Conservation (phyloP, 148 eudicot species). For the Chenopodium quinoa region DNA sequence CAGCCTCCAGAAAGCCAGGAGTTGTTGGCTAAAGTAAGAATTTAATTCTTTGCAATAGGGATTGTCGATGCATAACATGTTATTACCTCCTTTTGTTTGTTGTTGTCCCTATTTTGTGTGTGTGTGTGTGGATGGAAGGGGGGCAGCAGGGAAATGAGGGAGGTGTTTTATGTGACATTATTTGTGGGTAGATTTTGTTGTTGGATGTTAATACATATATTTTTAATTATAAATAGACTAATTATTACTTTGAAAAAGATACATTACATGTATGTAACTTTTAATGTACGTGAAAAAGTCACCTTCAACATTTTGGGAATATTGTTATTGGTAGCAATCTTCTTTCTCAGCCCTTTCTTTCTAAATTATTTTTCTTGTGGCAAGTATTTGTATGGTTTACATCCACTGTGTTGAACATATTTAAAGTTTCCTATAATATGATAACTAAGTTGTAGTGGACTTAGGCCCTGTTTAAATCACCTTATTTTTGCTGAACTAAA, state of each 20-base stretch:
- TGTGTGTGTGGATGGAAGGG: not conserved
- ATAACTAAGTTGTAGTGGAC: not conserved
- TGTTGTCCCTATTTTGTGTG: not conserved
- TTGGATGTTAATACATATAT: not conserved
- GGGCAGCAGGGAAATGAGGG: not conserved
- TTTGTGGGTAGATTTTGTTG: not conserved
- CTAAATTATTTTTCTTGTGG: not conserved
- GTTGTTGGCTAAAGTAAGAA: constrained; percentile 79
- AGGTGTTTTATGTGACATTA: not conserved
- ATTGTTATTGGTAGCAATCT: not conserved
- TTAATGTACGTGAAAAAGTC: not conserved
- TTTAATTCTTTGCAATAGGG: not conserved
- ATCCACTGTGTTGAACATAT: not conserved
- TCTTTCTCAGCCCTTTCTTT: not conserved
- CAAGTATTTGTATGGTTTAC: not conserved
- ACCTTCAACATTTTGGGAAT: not conserved
- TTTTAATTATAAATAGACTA: too few species aligned
- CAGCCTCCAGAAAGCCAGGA: constrained; percentile 99
- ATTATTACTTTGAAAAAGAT: not conserved
- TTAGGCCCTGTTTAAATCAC: too few species aligned
- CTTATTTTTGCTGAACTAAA: too few species aligned
- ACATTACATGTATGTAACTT: not conserved
- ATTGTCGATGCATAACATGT: not conserved
- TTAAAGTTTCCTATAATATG: not conserved
- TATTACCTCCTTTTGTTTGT: not conserved